phyloP scores from a whole-genome alignment of 2,329 filamentous ascomycete species.

The Cordyceps pruinosa region DNA sequence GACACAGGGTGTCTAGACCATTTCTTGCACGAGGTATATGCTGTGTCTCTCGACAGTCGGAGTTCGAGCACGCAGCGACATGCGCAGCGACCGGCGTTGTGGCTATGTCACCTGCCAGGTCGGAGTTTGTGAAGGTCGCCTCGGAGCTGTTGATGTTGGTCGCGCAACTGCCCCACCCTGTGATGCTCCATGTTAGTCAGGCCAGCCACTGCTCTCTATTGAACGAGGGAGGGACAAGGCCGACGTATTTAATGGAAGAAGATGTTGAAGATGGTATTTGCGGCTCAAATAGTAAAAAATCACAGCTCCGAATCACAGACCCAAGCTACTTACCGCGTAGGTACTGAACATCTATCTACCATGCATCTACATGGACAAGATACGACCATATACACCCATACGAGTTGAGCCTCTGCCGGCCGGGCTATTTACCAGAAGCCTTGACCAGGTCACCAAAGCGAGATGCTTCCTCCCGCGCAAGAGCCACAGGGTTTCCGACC shows the following conservation, averaged over 20 bases:
- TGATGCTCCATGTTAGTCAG: neutral
- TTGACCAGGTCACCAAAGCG: neutral
- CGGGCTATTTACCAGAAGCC: neutral
- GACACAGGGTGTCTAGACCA: neutral
- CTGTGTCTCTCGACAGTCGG: neutral
- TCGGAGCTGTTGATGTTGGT: neutral
- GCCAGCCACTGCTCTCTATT: too few species aligned
- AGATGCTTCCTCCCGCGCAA: neutral
- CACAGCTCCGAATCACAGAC: too few species aligned
- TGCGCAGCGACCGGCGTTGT: neutral
- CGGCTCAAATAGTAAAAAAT: too few species aligned
- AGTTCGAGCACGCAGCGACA: neutral
- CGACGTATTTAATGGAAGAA: too few species aligned
- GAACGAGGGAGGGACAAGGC: neutral
- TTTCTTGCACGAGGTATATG: neutral
- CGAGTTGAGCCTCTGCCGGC: too few species aligned
- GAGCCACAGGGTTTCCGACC: neutral
- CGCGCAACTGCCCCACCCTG: constrained; percentile 7
- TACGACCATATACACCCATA: too few species aligned
- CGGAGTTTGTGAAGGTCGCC: neutral
- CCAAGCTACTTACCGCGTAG: too few species aligned
- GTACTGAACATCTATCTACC: too few species aligned
- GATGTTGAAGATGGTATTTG: too few species aligned
- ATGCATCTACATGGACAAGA: too few species aligned
- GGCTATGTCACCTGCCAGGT: neutral